Base-by-base conservation (phyloP, 2,329 filamentous ascomycete species). In the Scolecobasidium constrictum region DNA sequence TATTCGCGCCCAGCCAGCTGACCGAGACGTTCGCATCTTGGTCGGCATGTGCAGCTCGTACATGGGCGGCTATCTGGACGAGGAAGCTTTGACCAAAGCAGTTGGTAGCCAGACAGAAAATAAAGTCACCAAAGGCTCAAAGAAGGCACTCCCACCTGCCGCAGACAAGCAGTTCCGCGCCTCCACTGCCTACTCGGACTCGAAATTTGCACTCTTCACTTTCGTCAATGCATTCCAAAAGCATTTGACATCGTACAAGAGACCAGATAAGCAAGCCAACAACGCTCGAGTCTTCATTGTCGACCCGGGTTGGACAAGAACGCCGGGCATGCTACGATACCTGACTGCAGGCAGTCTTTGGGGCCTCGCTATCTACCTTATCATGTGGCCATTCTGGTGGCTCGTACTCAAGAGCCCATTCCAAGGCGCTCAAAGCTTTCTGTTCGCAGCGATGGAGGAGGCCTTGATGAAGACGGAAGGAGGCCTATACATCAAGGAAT, bases 171-270 rank as follows among this genome's bases (percentile, higher is more conserved):
- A 57, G 33, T 70, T 68, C 52, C 64, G 54, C 12, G 64, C 66
- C 12, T 62, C 58, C 9, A 61, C 59, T 41, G 65, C 62, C 13
- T 72, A 72, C 51, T 66, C 69, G 9, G 66, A 64, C 4, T 67
- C 66, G 16, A 70, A 71, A 47, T 65, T 96, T 20, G 86, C 92
- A 1, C 69, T 95, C 36, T 93, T 90, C 71, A 78, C 83, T 13
- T 96, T 98, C 57, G 88, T 85, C 0, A 75, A 82, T 38, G 83
- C 90, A 6, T 94, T 90, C 59, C 90, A 96, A 64, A 92, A 94
- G 59, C 90, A 95, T 58, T 71, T 98, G 37, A 80, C 87, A 50
- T 68, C 81, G 2, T 94, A 93, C 62, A 76, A 84, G 54, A 75
- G 92, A 18, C 86, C 88, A 0, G 92, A 98, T 58, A 75, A 81